Evolutionary conservation across 768 basidiomycete genomes (phyloP).

Genomic region (Calocera viscosa): DNA sequence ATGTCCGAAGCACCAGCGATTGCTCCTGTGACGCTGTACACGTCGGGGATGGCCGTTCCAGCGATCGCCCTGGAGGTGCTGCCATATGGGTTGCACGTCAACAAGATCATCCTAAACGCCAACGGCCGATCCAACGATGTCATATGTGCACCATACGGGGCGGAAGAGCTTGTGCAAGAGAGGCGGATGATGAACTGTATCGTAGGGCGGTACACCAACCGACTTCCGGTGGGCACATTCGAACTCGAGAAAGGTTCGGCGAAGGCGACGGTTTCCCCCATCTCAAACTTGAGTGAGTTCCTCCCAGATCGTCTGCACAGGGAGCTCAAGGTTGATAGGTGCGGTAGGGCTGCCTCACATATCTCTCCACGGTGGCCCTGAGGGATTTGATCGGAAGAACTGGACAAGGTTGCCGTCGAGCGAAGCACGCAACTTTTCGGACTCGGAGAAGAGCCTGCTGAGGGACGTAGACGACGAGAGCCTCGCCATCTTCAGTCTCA

Average conservation of each 20-base stretch:
- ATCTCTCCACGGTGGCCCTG: constrained; percentile 59
- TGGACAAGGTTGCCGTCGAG: not conserved
- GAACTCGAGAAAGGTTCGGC: constrained; percentile 42
- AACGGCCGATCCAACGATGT: not conserved
- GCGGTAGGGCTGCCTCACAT: constrained; percentile 30
- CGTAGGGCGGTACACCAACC: constrained; percentile 38
- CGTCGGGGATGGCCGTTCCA: not conserved
- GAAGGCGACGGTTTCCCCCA: constrained; percentile 36
- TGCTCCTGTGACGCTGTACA: not conserved
- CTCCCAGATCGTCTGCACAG: not conserved
- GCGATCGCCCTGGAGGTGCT: not conserved
- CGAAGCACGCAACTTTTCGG: constrained; percentile 36
- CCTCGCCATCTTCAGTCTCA: constrained; percentile 41
- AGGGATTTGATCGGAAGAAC: constrained; percentile 43
- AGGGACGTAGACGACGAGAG: not conserved
- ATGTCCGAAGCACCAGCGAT: not conserved
- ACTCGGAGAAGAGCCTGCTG: constrained; percentile 30
- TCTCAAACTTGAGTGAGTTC: constrained; percentile 27
- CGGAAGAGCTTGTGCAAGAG: not conserved
- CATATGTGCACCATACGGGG: not conserved
- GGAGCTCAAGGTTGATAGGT: not conserved
- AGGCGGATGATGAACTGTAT: not conserved
- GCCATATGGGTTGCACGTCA: not conserved
- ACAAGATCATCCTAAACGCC: not conserved
- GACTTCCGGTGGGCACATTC: constrained; percentile 50